These are phyloP conservation scores for Wickerhamiella brachini DNA, from an alignment of 805 yeast genomes.

Conservation along the genomic window DNA sequence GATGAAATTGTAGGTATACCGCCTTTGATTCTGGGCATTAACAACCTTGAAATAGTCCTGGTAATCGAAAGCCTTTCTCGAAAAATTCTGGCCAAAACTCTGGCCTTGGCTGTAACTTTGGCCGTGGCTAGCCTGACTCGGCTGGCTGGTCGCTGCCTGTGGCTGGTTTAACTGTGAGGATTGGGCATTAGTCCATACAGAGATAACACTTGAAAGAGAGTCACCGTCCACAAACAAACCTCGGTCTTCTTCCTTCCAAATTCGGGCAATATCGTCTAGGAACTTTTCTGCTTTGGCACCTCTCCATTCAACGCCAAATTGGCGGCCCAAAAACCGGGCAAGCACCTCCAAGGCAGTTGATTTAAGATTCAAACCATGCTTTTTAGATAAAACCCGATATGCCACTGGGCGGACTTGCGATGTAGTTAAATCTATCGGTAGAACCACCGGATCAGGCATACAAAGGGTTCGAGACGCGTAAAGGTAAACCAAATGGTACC, in stretches of 20 bases:
- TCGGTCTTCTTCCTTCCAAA: slow-evolving; percentile 83
- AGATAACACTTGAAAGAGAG: slow-evolving; percentile 48
- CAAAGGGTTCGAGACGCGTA: not conserved
- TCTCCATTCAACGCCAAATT: slow-evolving; percentile 81
- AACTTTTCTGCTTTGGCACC: slow-evolving; percentile 45
- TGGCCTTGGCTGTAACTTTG: not conserved
- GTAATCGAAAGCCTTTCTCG: slow-evolving; percentile 39
- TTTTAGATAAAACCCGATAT: slow-evolving; percentile 77
- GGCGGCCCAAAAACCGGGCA: slow-evolving; percentile 60
- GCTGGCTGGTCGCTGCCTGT: not conserved
- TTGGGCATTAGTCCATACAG: slow-evolving; percentile 33
- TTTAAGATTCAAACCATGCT: slow-evolving; percentile 81
- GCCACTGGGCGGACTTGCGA: slow-evolving; percentile 83
- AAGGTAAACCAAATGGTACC: too few relatives aligned
- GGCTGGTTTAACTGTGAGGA: not conserved
- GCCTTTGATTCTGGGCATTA: slow-evolving; percentile 41
- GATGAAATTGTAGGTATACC: slow-evolving; percentile 12
- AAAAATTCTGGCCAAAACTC: not conserved
- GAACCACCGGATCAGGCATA: slow-evolving; percentile 8
- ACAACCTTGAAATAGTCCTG: slow-evolving; percentile 54
- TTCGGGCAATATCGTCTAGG: slow-evolving; percentile 62
- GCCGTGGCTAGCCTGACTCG: not conserved
- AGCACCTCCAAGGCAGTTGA: slow-evolving; percentile 65
- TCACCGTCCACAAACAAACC: slow-evolving; percentile 76
- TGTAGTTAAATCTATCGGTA: slow-evolving; percentile 70